phyloP scores from a whole-genome alignment of 2,329 filamentous ascomycete species.

The Monosporascus cannonballus region DNA sequence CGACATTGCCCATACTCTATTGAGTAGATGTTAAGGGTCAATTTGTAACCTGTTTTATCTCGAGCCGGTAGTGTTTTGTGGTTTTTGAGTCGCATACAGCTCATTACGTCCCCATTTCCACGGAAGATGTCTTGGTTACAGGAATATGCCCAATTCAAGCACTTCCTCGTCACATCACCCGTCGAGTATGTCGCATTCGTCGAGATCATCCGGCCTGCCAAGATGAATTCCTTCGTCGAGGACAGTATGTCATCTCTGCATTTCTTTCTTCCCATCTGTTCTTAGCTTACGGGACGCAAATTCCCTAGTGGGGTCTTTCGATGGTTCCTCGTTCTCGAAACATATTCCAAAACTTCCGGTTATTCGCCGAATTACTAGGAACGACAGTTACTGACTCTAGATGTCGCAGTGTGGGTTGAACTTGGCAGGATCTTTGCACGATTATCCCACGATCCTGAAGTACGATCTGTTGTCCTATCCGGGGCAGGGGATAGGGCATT shows the following conservation, averaged over 20 bases:
- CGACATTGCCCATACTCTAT: too few species aligned
- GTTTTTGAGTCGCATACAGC: neutral
- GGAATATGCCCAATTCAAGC: conserved; percentile 46
- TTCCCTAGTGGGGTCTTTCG: too few species aligned
- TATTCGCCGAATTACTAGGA: too few species aligned
- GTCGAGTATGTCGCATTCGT: conserved; percentile 75
- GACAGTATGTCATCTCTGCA: conserved; percentile 32
- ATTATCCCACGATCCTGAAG: conserved; percentile 64
- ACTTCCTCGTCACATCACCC: conserved; percentile 72
- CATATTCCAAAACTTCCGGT: too few species aligned
- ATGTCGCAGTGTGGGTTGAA: conserved; percentile 65
- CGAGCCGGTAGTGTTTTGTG: too few species aligned
- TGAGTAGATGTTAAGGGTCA: too few species aligned
- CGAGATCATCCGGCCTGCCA: conserved; percentile 80
- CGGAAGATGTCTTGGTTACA: conserved; percentile 12
- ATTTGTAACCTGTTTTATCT: too few species aligned
- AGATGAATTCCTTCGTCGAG: conserved; percentile 83
- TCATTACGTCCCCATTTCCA: neutral
- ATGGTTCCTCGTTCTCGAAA: too few species aligned
- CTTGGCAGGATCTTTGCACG: conserved; percentile 64
- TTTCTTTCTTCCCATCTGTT: too few species aligned
- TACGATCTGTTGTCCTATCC: conserved; percentile 73
- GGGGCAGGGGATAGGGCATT: conserved; percentile 81
- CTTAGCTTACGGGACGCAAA: too few species aligned
- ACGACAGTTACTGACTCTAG: too few species aligned